Evolutionary conservation across 202 grass and related monocot species (phyloP).

Genomic region (Saccharum hybrid): DNA sequence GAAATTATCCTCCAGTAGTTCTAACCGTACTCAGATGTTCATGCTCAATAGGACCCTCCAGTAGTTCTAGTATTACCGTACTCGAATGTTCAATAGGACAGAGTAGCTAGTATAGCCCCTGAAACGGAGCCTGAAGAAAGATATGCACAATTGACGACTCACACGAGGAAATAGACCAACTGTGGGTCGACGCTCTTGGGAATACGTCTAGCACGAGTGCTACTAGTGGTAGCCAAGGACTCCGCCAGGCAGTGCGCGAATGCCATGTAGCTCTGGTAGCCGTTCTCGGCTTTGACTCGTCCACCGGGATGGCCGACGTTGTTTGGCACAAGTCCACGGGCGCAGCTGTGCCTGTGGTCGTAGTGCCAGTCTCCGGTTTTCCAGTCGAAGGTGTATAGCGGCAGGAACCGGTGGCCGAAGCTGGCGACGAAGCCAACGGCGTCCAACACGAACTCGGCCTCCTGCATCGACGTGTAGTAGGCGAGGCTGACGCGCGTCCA

Average conservation of each 20-base stretch:
- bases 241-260: conserved; percentile 41
- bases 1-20: not conserved
- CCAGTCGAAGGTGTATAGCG: conserved; percentile 57
- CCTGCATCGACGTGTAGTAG: conserved; percentile 53
- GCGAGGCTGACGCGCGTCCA: conserved; percentile 63
- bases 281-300: conserved; percentile 23
- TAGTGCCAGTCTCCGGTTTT: conserved; percentile 54
- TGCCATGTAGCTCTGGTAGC: conserved; percentile 41
- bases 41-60: too few relatives aligned
- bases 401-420: conserved; percentile 46
- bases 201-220: not conserved
- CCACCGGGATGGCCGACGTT: not conserved
- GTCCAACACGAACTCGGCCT: conserved; percentile 62
- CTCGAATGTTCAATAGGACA: not conserved
- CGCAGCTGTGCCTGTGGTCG: conserved; percentile 10
- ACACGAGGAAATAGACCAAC: conserved; percentile 42
- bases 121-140: too few relatives aligned
- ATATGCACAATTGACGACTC: not conserved
- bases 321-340: conserved; percentile 28
- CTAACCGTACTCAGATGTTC: not conserved
- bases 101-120: not conserved
- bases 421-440: conserved; percentile 58
- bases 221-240: not conserved
- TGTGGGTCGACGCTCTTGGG: conserved; percentile 37
- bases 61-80: not conserved